Evolutionary conservation across 192 early-diverging fungal genomes (phyloP), one percentile per base, ranked within the genome.

Genomic region (Diversispora epigaea): DNA sequence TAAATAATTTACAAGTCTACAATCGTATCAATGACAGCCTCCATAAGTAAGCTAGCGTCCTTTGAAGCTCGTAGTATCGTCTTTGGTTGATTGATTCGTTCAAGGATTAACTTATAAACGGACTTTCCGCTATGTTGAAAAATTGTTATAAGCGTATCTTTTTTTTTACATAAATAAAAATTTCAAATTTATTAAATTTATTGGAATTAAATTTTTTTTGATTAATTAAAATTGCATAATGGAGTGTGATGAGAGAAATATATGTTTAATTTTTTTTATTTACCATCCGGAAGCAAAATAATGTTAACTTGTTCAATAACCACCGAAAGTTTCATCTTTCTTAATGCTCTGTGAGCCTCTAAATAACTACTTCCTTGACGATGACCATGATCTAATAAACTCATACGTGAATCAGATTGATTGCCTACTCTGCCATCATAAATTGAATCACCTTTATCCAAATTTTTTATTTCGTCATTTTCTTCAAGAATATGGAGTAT

Each of bases 11-110:
- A 68, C 67, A 68, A 79, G 50, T 83, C 84, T 0, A 85, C 84
- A 68, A 85, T 84, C 4, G 77, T 77, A 62, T 85, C 84, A 41
- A 85, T 83, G 21, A 85, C 66, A n/a, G 82, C 75, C 47, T 85
- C 79, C 43, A 85, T 50, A 11, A 85, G 45, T 55, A 85, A 81
- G 17, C 78, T 81, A 19, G 78, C 80, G 54, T 85, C 84, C 44
- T 77, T 65, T 2, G 77, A 21, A 40, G 80, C 78, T 10, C 84
- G 61, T 2, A 81, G 60, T 6, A 81, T 67, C 4, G 80, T 78
- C 22, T 46, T 77, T 11, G 75, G 46, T 21, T 81, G 76, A 4
- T 64, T 65, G 17, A 83, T 70, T 21, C 84, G 76, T 55, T 72
- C 66, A 21, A 75, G 52, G 22, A 85, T 83, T 9, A 82, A 82